phyloP scores from a whole-genome alignment of 495 filamentous ascomycete species.

The Penicillium diatomitis region DNA sequence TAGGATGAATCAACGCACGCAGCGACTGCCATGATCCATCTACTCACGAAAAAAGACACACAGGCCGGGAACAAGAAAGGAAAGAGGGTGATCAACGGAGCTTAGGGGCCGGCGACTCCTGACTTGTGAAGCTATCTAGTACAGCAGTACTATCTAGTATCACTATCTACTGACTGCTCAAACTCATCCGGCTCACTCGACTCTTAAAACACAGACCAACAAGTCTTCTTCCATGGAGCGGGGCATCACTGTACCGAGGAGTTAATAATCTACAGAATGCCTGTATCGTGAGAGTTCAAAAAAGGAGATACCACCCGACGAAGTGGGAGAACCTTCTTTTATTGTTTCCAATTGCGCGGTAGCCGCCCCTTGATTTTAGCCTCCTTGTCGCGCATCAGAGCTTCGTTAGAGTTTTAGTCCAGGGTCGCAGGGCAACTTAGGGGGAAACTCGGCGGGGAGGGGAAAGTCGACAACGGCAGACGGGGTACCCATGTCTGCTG shows the following conservation, averaged over 20 bases:
- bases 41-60: neutral
- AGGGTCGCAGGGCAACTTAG: neutral
- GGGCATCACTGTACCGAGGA: too few relatives aligned
- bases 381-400: neutral
- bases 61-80: neutral
- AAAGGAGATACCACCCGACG: too few relatives aligned
- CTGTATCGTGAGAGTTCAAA: too few relatives aligned
- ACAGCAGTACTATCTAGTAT: too few relatives aligned
- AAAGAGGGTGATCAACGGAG: neutral
- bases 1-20: neutral
- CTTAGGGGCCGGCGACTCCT: neutral
- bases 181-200: too few relatives aligned
- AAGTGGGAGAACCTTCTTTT: neutral
- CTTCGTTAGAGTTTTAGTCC: neutral
- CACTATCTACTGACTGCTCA: too few relatives aligned
- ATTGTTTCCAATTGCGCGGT: constrained; percentile 8
- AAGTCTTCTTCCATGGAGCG: too few relatives aligned
- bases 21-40: too few relatives aligned
- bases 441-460: neutral
- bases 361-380: constrained; percentile 7
- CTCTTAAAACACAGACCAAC: too few relatives aligned
- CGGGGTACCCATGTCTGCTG: too few relatives aligned
- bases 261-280: too few relatives aligned
- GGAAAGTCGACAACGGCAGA: neutral
- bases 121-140: too few relatives aligned